phyloP scores from a whole-genome alignment of 2,329 filamentous ascomycete species.

The Chalaropsis ovoidea region DNA sequence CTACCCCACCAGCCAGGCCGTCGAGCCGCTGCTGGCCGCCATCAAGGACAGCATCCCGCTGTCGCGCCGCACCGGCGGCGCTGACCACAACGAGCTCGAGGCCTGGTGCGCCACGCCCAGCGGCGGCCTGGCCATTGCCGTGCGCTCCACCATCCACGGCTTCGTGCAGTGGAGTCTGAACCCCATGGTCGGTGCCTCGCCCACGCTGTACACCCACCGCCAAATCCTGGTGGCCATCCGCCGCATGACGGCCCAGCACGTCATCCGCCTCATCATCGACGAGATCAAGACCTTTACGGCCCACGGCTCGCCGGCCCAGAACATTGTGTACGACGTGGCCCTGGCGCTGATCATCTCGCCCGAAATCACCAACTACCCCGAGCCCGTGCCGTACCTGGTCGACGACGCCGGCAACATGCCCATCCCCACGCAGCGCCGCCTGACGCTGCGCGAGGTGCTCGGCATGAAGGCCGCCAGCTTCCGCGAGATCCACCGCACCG shows the following conservation, averaged over 20 bases:
- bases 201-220: conserved; percentile 60
- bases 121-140: conserved; percentile 46
- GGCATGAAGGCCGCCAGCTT: conserved; percentile 49
- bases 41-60: conserved; percentile 51
- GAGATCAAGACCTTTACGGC: conserved; percentile 42
- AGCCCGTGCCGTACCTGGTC: conserved; percentile 30
- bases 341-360: conserved; percentile 60
- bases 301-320: conserved; percentile 46
- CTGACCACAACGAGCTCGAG: conserved; percentile 57
- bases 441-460: conserved; percentile 52
- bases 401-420: conserved; percentile 34
- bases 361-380: conserved; percentile 40
- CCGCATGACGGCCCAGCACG: conserved; percentile 31
- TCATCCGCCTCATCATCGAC: conserved; percentile 54
- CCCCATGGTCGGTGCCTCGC: conserved; percentile 45
- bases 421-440: conserved; percentile 37
- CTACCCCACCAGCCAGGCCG: conserved; percentile 56
- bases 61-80: conserved; percentile 51
- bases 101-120: conserved; percentile 50
- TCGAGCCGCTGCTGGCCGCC: conserved; percentile 57
- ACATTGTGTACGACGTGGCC: conserved; percentile 58
- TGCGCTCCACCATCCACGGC: conserved; percentile 52
- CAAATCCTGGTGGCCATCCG: conserved; percentile 48
- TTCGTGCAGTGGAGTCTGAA: conserved; percentile 59
- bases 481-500: conserved; percentile 45